Evolutionary conservation across 495 filamentous ascomycete genomes (phyloP), one percentile per base, ranked within the genome.

Genomic region (Articulospora tetracladia): DNA sequence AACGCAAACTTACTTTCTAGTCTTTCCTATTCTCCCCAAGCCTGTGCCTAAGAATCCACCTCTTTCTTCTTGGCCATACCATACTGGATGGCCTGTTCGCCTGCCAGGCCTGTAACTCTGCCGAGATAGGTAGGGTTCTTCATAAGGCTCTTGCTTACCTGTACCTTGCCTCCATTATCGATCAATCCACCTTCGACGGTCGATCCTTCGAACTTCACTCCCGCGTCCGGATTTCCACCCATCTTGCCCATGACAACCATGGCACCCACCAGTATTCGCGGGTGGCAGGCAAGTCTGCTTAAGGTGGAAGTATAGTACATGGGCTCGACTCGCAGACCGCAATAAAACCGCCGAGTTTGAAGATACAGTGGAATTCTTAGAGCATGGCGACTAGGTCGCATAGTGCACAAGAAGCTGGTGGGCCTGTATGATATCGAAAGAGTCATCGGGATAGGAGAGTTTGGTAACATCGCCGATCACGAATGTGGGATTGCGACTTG

Each of bases 401-500:
- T 1, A 85, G 65, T 88, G 83, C 24, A 76, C 68, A 3, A 86
- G 68, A 15, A 83, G 72, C 63, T 86, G 83, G 54, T 81, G 79
- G 52, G 69, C 71, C 56, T 76, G 77, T 8, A 86, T 79, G 1
- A 86, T 63, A 62, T 88, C 85, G 59, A 87, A 88, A 0, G 69
- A 72, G 41, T 58, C 54, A 22, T 53, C 53, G 22, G 4, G n/a
- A 22, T 44, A 62, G 10, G 26, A n/a, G n/a, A 57, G 54, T 13
- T 44, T 28, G 13, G 30, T 49, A 6, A 54, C 55, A 28, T 57
- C 47, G 3, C 32, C 54, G 3, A 57, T n/a, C 12, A 25, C 65
- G 27, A 80, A 70, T 59, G 79, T 81, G 50, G 47, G 17, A 63
- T 69, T 13, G 78, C 25, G 2, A 66, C 3, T 62, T 28, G 1